Conservation (phyloP, 169 alveolate species). For the Plasmodium vivax region DNA sequence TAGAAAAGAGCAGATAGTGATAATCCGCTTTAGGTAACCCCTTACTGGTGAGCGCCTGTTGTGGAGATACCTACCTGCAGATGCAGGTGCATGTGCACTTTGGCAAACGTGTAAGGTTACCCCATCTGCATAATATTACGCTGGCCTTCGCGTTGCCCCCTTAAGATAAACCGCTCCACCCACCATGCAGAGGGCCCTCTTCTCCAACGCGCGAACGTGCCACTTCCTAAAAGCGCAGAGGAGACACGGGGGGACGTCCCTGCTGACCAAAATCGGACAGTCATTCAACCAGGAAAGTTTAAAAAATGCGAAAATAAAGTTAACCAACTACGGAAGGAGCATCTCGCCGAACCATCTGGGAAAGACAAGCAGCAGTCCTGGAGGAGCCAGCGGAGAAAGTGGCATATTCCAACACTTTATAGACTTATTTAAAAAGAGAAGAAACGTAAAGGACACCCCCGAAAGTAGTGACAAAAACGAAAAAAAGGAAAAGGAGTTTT, state of each 20-base stretch:
- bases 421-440: constrained; percentile 36
- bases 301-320: constrained; percentile 43
- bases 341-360: not conserved
- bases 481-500: constrained; percentile 58
- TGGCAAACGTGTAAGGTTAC: not conserved
- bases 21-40: not conserved
- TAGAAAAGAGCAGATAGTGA: not conserved
- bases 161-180: not conserved
- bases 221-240: constrained; percentile 12
- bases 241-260: constrained; percentile 55
- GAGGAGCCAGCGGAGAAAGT: not conserved
- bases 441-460: constrained; percentile 7
- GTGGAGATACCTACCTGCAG: not conserved
- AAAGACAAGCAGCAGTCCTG: not conserved
- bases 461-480: constrained; percentile 24
- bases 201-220: constrained; percentile 10
- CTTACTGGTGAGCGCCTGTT: not conserved
- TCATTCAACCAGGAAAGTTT: constrained; percentile 58
- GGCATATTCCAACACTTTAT: constrained; percentile 53
- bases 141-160: not conserved
- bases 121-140: not conserved
- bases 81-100: not conserved
- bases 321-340: not conserved
- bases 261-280: constrained; percentile 46
- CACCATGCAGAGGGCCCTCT: not conserved